phyloP scores from a whole-genome alignment of 768 basidiomycete species.

The Auricularia sp. region DNA sequence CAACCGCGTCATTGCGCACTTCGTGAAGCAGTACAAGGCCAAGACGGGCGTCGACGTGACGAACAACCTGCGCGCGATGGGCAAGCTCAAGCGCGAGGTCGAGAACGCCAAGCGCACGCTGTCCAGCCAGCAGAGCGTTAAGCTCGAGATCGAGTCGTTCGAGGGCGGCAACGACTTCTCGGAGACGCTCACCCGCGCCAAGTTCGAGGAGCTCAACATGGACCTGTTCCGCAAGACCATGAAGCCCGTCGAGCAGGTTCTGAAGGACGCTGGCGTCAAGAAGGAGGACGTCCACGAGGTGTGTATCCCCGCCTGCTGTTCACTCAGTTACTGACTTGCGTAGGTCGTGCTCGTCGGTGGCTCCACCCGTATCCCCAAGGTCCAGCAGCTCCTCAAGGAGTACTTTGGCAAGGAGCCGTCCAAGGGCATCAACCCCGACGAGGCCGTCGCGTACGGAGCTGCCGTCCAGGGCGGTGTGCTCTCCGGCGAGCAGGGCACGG shows the following conservation, averaged over 20 bases:
- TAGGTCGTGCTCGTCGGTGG: slow-evolving; percentile 88
- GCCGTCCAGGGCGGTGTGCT: slow-evolving; percentile 98
- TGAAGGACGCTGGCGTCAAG: slow-evolving; percentile 96
- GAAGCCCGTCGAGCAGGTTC: slow-evolving; percentile 97
- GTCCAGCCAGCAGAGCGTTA: slow-evolving; percentile 50
- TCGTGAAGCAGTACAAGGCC: slow-evolving; percentile 58
- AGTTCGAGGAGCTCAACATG: slow-evolving; percentile 98
- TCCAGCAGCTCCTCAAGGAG: slow-evolving; percentile 96
- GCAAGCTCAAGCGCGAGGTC: too few species aligned
- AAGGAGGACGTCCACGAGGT: slow-evolving; percentile 95
- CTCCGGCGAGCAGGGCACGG: slow-evolving; percentile 83
- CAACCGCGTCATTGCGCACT: slow-evolving; percentile 84
- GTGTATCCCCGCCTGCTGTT: slow-evolving; percentile 9
- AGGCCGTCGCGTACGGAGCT: slow-evolving; percentile 98
- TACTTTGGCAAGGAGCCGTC: slow-evolving; percentile 98
- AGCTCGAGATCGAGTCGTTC: slow-evolving; percentile 92
- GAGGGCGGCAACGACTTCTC: slow-evolving; percentile 95
- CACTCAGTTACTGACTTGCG: background rate
- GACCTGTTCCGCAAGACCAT: slow-evolving; percentile 99
- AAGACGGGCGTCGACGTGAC: too few species aligned
- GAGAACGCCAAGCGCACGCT: too few species aligned
- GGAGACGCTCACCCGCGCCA: slow-evolving; percentile 93
- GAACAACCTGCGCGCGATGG: too few species aligned
- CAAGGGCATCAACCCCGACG: slow-evolving; percentile 98
- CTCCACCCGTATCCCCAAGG: slow-evolving; percentile 99